phyloP scores from a whole-genome alignment of 805 yeast species.

The Ogataea zsoltii region DNA sequence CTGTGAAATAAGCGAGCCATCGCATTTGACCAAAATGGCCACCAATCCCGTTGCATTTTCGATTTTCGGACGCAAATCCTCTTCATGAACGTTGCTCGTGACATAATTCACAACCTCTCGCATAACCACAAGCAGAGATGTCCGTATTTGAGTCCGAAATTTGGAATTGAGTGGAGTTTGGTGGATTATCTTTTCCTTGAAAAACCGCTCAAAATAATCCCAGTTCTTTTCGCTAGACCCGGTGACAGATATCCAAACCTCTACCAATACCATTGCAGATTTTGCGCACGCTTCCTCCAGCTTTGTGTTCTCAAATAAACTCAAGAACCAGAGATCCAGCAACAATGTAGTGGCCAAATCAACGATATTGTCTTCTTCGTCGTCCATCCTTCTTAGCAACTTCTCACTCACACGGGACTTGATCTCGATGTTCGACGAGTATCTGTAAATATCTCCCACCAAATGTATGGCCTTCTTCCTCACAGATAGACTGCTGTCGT shows the following conservation, averaged over 20 bases:
- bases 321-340: conserved; percentile 39
- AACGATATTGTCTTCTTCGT: conserved; percentile 62
- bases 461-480: conserved; percentile 61
- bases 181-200: conserved; percentile 45
- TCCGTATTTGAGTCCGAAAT: conserved; percentile 18
- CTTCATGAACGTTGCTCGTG: conserved; percentile 37
- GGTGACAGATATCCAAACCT: conserved; percentile 35
- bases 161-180: conserved; percentile 23
- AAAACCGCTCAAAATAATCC: conserved; percentile 47
- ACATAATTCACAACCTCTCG: conserved; percentile 39
- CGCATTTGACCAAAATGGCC: conserved; percentile 56
- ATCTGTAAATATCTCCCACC: conserved; percentile 46
- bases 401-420: conserved; percentile 49
- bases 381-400: conserved; percentile 58
- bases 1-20: conserved; percentile 55
- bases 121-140: conserved; percentile 32
- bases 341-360: conserved; percentile 43
- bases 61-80: conserved; percentile 23
- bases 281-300: not conserved
- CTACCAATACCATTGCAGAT: not conserved
- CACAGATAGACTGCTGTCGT: conserved; percentile 65
- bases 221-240: conserved; percentile 40
- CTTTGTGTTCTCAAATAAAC: not conserved
- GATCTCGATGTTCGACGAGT: conserved; percentile 31
- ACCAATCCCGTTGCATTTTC: conserved; percentile 49